Evolutionary conservation across 257 asterid genomes (phyloP), one percentile per base, ranked within the genome.

Genomic region (Hygrophila difformis): DNA sequence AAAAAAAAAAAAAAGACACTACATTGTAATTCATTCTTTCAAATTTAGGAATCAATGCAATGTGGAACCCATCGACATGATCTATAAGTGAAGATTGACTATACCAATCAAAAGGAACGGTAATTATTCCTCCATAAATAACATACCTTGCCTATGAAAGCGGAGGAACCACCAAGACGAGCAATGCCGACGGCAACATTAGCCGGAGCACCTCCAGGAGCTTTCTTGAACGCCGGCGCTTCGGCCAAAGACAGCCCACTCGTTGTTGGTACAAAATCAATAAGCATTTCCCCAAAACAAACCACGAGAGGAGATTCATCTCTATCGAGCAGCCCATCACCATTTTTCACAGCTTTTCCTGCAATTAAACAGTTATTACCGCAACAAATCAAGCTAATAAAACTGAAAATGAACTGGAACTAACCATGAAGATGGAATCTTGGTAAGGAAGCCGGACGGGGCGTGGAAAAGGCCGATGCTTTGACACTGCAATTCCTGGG

Each of bases 121-220:
- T 24, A 2, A 24, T 24, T 24, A 24, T 24, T 24, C 29, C 7
- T 24, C 29, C 7, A 24, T 7, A 24, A 7, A 7, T 24, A 49
- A 21, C 12, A 29, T 74, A 85, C 96, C 92, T 91, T 91, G 62
- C 99, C 99, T 19, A 91, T 76, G 72, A 91, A 91, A 59, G 99
- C 99, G 3, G 99, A 78, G 28, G 88, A 47, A 49, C 99, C 95
- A 43, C 96, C 95, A 31, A 91, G 95, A 41, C 99, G 96, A 53
- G 99, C 77, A 53, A 91, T 91, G 45, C 99, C 99, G 6, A 91
- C 99, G 4, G 96, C 99, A 51, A 91, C 99, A 70, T 91, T 91
- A 44, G 99, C 99, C 20, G 99, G 96, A n/a, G 96, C 99, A 44
- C 99, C 99, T 26, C 98, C 98, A 6, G 95, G 84, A 40, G 99